A percentile compares a stretch with the other conserved stretches of the same genome.
Evolutionary conservation across 352 stramenopile species (phyloP).

Genomic region (Phytophthora pistaciae): DNA sequence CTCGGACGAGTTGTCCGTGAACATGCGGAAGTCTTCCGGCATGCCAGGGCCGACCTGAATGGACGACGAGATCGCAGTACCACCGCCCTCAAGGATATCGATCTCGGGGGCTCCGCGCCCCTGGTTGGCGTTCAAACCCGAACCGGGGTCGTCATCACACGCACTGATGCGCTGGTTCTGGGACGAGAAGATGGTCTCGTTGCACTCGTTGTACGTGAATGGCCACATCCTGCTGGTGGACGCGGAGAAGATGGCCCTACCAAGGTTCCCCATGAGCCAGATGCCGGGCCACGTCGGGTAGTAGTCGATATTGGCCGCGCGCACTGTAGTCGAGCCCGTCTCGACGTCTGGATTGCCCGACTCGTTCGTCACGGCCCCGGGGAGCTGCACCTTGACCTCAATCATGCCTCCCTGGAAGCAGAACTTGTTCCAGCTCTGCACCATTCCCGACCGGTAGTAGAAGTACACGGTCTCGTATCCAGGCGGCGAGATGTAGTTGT

Average conservation of each 20-base stretch:
- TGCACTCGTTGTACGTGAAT: conserved; percentile 94
- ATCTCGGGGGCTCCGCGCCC: conserved; percentile 95
- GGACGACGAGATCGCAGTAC: conserved; percentile 86
- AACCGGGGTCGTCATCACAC: conserved; percentile 92
- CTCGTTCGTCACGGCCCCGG: no score
- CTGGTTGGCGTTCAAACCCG: conserved; percentile 87
- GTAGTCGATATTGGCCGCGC: no score
- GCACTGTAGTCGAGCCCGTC: no score
- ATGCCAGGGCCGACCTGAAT: conserved; percentile 88
- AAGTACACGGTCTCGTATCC: conserved; percentile 56
- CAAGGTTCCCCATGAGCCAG: no score
- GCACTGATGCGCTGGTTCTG: conserved; percentile 80
- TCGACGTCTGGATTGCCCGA: conserved; percentile 15
- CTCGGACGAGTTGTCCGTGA: conserved; percentile 24
- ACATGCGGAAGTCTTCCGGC: conserved; percentile 54
- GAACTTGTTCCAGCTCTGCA: conserved; percentile 94
- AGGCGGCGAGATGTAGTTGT: conserved; percentile 59
- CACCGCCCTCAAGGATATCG: conserved; percentile 93
- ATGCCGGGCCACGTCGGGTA: no score
- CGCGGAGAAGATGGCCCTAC: conserved; percentile 78
- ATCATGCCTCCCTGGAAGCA: conserved; percentile 89
- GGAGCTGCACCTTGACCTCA: conserved; percentile 68
- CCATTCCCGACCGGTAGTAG: conserved; percentile 73
- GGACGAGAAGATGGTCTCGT: conserved; percentile 59
- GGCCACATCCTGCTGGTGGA: conserved; percentile 96